A percentile compares a stretch with the other conserved stretches of the same genome.
phyloP scores from a whole-genome alignment of 345 rosid genomes.

The Citropsis articulata region DNA sequence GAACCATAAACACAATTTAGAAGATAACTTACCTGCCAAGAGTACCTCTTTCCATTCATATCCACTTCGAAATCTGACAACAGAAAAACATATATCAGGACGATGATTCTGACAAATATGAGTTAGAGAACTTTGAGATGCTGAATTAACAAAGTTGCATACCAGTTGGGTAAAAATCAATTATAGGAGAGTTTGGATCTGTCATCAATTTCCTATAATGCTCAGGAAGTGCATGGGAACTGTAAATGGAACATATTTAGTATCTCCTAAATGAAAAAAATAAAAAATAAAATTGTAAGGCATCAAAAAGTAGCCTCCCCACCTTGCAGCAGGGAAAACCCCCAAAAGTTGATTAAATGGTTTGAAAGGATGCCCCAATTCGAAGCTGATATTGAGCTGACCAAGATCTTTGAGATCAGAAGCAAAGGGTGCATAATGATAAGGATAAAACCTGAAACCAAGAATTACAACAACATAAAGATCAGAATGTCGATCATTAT shows the following conservation, averaged over 20 bases:
- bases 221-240: constrained; percentile 94
- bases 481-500: not conserved
- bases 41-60: constrained; percentile 87
- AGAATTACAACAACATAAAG: not conserved
- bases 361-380: constrained; percentile 77
- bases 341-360: constrained; percentile 94
- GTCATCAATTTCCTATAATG: constrained; percentile 78
- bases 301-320: constrained; percentile 6
- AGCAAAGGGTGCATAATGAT: constrained; percentile 98
- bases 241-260: constrained; percentile 33
- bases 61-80: constrained; percentile 81
- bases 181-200: constrained; percentile 75
- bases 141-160: constrained; percentile 21
- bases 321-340: constrained; percentile 98
- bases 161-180: constrained; percentile 89
- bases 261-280: not conserved
- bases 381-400: constrained; percentile 61
- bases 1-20: not conserved
- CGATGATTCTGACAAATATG: constrained; percentile 13
- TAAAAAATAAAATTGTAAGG: not conserved
- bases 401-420: constrained; percentile 86
- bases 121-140: not conserved
- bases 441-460: constrained; percentile 85
- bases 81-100: constrained; percentile 23
- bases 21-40: constrained; percentile 73